phyloP scores from a whole-genome alignment of 176 grass and related monocot genomes.

The Phragmites australis region DNA sequence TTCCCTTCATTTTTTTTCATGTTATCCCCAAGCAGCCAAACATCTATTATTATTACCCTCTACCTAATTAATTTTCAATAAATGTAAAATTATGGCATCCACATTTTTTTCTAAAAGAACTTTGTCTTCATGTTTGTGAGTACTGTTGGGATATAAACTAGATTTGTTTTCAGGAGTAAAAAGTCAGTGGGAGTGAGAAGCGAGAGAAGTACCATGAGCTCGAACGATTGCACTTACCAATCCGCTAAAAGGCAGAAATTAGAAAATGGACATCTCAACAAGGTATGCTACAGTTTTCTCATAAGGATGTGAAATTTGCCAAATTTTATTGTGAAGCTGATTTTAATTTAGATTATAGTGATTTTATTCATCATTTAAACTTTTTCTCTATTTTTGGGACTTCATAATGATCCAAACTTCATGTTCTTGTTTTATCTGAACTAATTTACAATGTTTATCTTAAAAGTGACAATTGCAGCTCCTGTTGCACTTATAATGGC shows the following conservation, averaged over 20 bases:
- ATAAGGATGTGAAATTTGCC: background rate
- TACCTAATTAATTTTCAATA: background rate
- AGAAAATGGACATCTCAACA: conserved; percentile 80
- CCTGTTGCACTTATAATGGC: background rate
- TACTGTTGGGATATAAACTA: background rate
- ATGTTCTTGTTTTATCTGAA: background rate
- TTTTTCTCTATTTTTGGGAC: background rate
- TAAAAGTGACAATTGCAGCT: background rate
- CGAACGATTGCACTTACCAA: conserved; percentile 67
- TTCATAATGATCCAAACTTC: background rate
- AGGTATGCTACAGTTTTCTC: conserved; percentile 44
- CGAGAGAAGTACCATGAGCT: conserved; percentile 48
- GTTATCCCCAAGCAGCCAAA: background rate
- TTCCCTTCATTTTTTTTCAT: background rate
- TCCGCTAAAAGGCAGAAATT: conserved; percentile 89
- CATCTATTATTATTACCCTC: background rate
- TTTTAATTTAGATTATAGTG: too few relatives aligned
- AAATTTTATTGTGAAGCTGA: background rate
- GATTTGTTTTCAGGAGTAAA: conserved; percentile 52
- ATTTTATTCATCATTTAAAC: background rate
- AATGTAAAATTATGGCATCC: background rate
- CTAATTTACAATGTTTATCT: background rate
- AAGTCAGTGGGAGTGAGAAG: conserved; percentile 52
- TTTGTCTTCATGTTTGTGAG: conserved; percentile 13
- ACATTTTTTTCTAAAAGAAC: background rate